A percentile compares a stretch with the other conserved stretches of the same genome.
Evolutionary conservation across 176 grass and related monocot genomes (phyloP).

Genomic region (Puya raimondii): DNA sequence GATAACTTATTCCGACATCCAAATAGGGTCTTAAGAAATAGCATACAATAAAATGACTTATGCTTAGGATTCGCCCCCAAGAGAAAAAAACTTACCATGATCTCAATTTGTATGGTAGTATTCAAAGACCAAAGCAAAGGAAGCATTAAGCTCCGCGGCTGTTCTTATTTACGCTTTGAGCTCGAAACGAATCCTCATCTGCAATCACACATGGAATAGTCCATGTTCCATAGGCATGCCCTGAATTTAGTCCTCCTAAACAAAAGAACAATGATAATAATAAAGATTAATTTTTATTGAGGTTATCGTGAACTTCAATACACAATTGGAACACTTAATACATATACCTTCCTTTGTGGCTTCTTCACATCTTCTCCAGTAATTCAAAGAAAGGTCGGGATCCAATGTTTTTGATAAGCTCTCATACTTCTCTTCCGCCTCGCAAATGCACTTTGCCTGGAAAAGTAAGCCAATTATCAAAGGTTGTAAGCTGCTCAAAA

Average conservation of each 20-base stretch:
- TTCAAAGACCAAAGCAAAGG: background rate
- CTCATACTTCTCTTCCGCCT: constrained; percentile 73
- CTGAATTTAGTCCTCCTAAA: constrained; percentile 50
- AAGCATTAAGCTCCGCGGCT: background rate
- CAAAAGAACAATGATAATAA: background rate
- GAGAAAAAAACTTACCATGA: no score
- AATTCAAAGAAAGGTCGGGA: constrained; percentile 43
- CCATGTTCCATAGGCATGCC: constrained; percentile 71
- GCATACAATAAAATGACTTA: no score
- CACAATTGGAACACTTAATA: background rate
- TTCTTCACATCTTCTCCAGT: constrained; percentile 86
- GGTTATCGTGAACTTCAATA: constrained; percentile 8
- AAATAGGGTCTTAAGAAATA: no score
- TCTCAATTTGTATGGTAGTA: no score
- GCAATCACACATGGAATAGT: constrained; percentile 72
- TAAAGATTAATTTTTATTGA: constrained; percentile 8
- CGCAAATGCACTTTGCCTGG: constrained; percentile 69
- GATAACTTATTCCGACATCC: no score
- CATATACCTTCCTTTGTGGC: constrained; percentile 68
- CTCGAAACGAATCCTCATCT: constrained; percentile 53
- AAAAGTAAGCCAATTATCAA: background rate
- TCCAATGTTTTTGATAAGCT: constrained; percentile 52
- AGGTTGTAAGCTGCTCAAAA: background rate
- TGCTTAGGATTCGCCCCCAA: no score
- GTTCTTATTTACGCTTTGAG: constrained; percentile 24